Conservation (phyloP, 2,329 filamentous ascomycete genomes). For the Fusarium dimerum region DNA sequence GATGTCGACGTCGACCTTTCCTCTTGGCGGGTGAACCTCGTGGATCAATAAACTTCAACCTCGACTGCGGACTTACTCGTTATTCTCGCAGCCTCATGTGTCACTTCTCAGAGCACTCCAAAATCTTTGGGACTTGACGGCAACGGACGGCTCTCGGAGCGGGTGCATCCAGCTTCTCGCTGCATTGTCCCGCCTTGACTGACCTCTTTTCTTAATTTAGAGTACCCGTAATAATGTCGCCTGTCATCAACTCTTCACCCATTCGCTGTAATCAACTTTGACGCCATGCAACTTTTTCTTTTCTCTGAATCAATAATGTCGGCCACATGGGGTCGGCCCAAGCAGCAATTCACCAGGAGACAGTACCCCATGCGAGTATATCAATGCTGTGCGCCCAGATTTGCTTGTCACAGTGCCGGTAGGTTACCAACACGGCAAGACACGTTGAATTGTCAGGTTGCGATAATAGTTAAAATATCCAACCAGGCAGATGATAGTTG, state of each 20-base stretch:
- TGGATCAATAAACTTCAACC: conserved; percentile 35
- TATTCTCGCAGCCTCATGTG: conserved; percentile 32
- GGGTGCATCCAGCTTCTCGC: conserved; percentile 14
- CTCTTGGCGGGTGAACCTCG: conserved; percentile 33
- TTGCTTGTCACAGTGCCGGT: not conserved
- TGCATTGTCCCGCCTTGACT: conserved; percentile 26
- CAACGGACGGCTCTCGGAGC: conserved; percentile 29
- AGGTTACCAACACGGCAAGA: not conserved
- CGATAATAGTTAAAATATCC: too few relatives aligned
- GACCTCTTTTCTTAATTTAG: conserved; percentile 31
- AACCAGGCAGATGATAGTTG: too few relatives aligned
- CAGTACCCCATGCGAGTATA: not conserved
- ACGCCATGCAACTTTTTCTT: conserved; percentile 23
- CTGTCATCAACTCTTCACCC: conserved; percentile 27
- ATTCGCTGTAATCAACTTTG: conserved; percentile 35
- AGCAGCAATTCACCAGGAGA: not conserved
- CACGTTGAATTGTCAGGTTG: not conserved
- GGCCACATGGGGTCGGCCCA: not conserved
- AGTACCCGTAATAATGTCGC: conserved; percentile 37
- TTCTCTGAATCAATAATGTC: conserved; percentile 8
- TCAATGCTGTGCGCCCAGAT: not conserved
- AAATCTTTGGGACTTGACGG: conserved; percentile 26
- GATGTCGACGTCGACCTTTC: conserved; percentile 35
- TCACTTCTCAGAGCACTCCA: conserved; percentile 26
- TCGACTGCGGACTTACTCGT: conserved; percentile 32